A percentile compares a stretch with the other conserved stretches of the same genome.
phyloP scores from a whole-genome alignment of 768 basidiomycete genomes.

The Termitomyces sp. region DNA sequence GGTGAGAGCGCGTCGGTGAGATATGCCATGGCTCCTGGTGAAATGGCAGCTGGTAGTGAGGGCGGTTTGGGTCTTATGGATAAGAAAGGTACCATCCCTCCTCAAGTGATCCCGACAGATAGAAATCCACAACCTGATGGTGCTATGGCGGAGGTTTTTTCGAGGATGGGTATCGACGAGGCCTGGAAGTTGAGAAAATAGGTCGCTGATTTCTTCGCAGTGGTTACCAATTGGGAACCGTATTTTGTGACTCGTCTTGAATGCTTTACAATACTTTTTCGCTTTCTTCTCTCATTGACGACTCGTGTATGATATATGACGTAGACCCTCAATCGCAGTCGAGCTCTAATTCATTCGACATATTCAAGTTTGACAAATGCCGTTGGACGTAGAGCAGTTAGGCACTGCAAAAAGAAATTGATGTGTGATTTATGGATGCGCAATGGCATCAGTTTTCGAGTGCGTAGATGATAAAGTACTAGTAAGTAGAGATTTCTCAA shows the following conservation, averaged over 20 bases:
- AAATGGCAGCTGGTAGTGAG: conserved; percentile 42
- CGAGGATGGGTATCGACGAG: conserved; percentile 42
- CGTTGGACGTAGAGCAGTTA: too few relatives aligned
- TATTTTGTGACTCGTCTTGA: conserved; percentile 1
- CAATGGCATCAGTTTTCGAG: too few relatives aligned
- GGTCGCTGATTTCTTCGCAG: conserved; percentile 13
- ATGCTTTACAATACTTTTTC: background rate
- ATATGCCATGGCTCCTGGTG: conserved; percentile 39
- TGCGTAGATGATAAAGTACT: too few relatives aligned
- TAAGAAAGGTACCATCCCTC: conserved; percentile 32
- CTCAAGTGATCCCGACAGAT: conserved; percentile 35
- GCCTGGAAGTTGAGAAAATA: conserved; percentile 51
- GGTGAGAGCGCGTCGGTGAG: conserved; percentile 47
- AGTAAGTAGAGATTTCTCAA: too few relatives aligned
- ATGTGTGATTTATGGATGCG: too few relatives aligned
- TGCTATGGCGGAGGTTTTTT: conserved; percentile 40
- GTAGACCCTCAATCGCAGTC: background rate
- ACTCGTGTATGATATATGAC: background rate
- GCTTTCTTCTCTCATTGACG: background rate
- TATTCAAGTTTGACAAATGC: background rate
- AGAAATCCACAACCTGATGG: conserved; percentile 47
- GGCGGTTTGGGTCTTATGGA: conserved; percentile 45
- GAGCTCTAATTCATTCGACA: background rate
- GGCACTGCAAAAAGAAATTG: too few relatives aligned
- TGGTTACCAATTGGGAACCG: background rate